These are phyloP conservation scores for Yamadazyma pseudoaaseri DNA, from an alignment of 1,139 yeast species.

Conservation along the genomic window DNA sequence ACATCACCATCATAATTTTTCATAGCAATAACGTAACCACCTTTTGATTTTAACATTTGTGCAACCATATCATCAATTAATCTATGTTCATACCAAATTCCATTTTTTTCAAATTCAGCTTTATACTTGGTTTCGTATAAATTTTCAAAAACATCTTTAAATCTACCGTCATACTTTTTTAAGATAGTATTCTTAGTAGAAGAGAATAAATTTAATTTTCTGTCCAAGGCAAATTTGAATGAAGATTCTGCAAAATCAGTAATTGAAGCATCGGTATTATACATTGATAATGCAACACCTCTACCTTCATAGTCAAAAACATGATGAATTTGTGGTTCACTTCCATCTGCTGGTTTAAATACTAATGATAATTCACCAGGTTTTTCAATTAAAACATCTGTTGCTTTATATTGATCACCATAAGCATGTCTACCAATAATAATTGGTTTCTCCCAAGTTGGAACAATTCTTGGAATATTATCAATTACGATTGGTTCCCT, in stretches of 20 bases:
- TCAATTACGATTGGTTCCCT: slow-evolving; percentile 81
- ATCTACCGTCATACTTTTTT: slow-evolving; percentile 79
- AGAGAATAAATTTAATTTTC: slow-evolving; percentile 64
- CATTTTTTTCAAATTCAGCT: slow-evolving; percentile 55
- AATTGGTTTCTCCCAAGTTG: slow-evolving; percentile 80
- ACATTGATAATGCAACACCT: slow-evolving; percentile 81
- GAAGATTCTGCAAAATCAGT: slow-evolving; percentile 76
- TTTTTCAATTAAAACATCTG: slow-evolving; percentile 65
- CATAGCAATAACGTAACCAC: slow-evolving; percentile 81
- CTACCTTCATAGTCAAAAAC: slow-evolving; percentile 53
- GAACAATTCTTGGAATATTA: slow-evolving; percentile 71
- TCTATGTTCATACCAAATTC: slow-evolving; percentile 81
- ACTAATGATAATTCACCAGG: slow-evolving; percentile 69
- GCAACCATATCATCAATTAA: slow-evolving; percentile 88
- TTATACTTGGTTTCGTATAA: slow-evolving; percentile 61
- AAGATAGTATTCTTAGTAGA: slow-evolving; percentile 80
- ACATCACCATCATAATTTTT: slow-evolving; percentile 88
- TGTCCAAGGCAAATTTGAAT: slow-evolving; percentile 68
- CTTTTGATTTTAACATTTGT: slow-evolving; percentile 81
- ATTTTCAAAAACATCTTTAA: slow-evolving; percentile 74
- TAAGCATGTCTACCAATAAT: slow-evolving; percentile 85
- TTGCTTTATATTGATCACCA: slow-evolving; percentile 83
- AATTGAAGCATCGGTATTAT: slow-evolving; percentile 80
- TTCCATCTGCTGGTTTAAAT: slow-evolving; percentile 64
- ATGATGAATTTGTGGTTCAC: slow-evolving; percentile 43